Conservation (phyloP, 2,329 filamentous ascomycete genomes). For the Aspergillus latus region DNA sequence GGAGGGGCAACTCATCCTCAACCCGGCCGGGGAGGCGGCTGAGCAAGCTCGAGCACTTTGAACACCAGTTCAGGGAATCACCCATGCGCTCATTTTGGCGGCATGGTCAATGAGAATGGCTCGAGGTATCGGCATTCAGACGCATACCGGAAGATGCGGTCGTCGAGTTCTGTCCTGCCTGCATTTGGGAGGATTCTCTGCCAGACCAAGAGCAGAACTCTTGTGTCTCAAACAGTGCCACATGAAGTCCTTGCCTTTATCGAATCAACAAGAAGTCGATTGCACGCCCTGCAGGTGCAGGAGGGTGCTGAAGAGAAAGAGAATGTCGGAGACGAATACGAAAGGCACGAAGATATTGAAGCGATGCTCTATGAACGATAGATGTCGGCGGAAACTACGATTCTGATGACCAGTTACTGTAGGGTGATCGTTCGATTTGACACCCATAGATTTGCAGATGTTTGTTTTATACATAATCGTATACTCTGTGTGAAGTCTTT, state of each 20-base stretch:
- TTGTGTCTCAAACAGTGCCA: constrained; percentile 27
- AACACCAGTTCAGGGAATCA: constrained; percentile 33
- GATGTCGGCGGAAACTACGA: constrained; percentile 22
- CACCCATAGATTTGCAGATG: too few species aligned
- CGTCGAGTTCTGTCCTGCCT: constrained; percentile 29
- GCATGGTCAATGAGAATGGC: constrained; percentile 33
- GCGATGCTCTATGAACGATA: constrained; percentile 23
- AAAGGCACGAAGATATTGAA: constrained; percentile 33
- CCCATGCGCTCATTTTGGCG: constrained; percentile 36
- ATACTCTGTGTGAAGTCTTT: too few species aligned
- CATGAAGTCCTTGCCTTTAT: constrained; percentile 32
- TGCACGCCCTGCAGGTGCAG: constrained; percentile 25
- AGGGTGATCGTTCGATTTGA: constrained; percentile 21
- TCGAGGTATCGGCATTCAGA: constrained; percentile 41
- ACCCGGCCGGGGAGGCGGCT: constrained; percentile 26
- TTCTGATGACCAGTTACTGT: constrained; percentile 27
- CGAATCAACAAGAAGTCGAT: constrained; percentile 34
- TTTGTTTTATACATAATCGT: too few species aligned
- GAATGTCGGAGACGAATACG: constrained; percentile 26
- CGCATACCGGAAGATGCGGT: constrained; percentile 29
- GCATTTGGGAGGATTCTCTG: constrained; percentile 37
- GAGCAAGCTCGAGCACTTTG: constrained; percentile 32
- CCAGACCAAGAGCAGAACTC: constrained; percentile 30
- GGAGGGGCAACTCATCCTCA: constrained; percentile 22
- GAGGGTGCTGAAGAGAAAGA: constrained; percentile 21